phyloP scores from a whole-genome alignment of 2,329 filamentous ascomycete genomes.

The Cyclaneusma minus region DNA sequence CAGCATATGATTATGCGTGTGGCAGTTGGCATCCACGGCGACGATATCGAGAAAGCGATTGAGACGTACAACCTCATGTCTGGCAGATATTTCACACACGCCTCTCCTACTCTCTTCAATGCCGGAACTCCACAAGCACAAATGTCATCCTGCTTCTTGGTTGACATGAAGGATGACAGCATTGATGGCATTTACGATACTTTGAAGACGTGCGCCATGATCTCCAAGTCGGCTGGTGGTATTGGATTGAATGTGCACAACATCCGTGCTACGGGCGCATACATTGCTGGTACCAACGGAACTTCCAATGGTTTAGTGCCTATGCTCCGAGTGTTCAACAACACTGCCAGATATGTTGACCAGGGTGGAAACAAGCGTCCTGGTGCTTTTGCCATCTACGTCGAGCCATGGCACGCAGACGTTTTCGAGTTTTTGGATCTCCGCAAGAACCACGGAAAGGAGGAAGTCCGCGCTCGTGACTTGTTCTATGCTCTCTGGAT shows the following conservation, averaged over 20 bases:
- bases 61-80: slow-evolving; percentile 99
- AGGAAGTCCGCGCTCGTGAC: slow-evolving; percentile 91
- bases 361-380: slow-evolving; percentile 99
- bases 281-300: slow-evolving; percentile 95
- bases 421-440: slow-evolving; percentile 96
- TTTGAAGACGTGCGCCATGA: slow-evolving; percentile 98
- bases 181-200: slow-evolving; percentile 99
- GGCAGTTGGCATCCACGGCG: slow-evolving; percentile 88
- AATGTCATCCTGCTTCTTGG: slow-evolving; percentile 94
- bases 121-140: slow-evolving; percentile 90
- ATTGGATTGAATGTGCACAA: slow-evolving; percentile 94
- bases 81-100: slow-evolving; percentile 95
- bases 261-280: slow-evolving; percentile 92
- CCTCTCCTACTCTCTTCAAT: slow-evolving; percentile 95
- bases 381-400: slow-evolving; percentile 95
- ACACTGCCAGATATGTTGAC: slow-evolving; percentile 96
- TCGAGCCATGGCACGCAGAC: slow-evolving; percentile 97
- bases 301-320: slow-evolving; percentile 95
- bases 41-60: slow-evolving; percentile 83
- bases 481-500: slow-evolving; percentile 98
- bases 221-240: slow-evolving; percentile 97
- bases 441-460: slow-evolving; percentile 98
- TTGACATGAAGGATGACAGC: slow-evolving; percentile 99
- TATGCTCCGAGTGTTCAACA: slow-evolving; percentile 98
- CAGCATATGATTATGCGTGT: slow-evolving; percentile 99